Percentiles rank a stretch among this genome's conserved stretches.
phyloP scores from a whole-genome alignment of 345 rosid species.

The Murraya paniculata region DNA sequence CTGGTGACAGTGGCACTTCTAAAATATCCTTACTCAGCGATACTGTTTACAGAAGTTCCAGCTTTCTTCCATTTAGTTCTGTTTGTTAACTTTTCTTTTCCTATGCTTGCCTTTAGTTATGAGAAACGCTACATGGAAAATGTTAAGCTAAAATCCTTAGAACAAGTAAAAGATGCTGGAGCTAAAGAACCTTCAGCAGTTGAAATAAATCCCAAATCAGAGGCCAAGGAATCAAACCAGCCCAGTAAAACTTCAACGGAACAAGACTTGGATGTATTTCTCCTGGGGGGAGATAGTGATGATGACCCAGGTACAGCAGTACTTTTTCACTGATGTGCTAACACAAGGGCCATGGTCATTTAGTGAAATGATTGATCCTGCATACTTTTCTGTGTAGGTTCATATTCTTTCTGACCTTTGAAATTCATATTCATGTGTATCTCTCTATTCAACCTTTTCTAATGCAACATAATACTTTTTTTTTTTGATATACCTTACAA shows the following conservation, averaged over 20 bases:
- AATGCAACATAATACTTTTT: background rate
- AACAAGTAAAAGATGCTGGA: conserved; percentile 25
- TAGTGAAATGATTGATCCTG: background rate
- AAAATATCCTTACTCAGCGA: background rate
- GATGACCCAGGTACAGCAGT: conserved; percentile 43
- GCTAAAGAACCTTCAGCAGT: conserved; percentile 23
- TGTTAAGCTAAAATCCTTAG: conserved; percentile 23
- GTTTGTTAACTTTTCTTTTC: background rate
- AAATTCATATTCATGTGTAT: background rate
- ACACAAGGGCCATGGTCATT: background rate
- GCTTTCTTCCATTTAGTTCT: background rate
- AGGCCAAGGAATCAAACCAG: conserved; percentile 24
- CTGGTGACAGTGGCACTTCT: background rate
- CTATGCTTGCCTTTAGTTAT: conserved; percentile 32
- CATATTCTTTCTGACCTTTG: background rate
- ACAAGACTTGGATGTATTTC: conserved; percentile 61
- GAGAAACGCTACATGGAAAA: conserved; percentile 51
- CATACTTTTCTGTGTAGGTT: background rate
- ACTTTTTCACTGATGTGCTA: background rate
- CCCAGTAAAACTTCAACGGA: conserved; percentile 40
- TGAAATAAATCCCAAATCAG: conserved; percentile 25
- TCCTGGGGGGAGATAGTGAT: conserved; percentile 66
- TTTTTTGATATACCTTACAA: background rate
- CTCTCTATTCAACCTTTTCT: background rate
- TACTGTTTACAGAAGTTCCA: background rate